Evolutionary conservation across 2,329 filamentous ascomycete genomes (phyloP).

Genomic region (Talaromyces albobiverticillius): DNA sequence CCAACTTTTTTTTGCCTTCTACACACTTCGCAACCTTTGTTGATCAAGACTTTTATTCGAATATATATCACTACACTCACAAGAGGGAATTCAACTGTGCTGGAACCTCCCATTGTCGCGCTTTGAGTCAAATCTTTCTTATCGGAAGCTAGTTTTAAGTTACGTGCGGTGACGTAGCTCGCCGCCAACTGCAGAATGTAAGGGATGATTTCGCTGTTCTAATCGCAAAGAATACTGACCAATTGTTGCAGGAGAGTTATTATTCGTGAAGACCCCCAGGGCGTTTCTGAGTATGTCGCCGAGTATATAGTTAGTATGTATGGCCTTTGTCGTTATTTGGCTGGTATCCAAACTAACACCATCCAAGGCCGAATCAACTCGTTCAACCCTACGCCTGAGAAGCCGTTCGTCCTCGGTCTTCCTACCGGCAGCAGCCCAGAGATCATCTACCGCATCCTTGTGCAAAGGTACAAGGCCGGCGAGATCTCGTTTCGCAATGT

Average conservation of each 20-base stretch:
- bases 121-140: conserved; percentile 4
- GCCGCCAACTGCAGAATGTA: conserved; percentile 14
- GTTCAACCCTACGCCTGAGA: conserved; percentile 68
- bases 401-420: conserved; percentile 78
- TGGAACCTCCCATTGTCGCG: neutral
- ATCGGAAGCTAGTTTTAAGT: conserved; percentile 13
- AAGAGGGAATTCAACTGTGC: neutral
- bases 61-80: neutral
- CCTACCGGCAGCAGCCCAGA: conserved; percentile 81
- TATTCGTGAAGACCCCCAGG: conserved; percentile 68
- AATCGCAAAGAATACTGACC: neutral
- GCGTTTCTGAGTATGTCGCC: conserved; percentile 72
- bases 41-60: neutral
- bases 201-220: neutral
- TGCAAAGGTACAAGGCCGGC: conserved; percentile 45
- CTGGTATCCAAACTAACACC: conserved; percentile 8
- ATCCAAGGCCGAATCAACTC: conserved; percentile 69
- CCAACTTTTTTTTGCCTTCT: conserved; percentile 1
- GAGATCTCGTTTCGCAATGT: conserved; percentile 83
- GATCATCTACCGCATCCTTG: conserved; percentile 72
- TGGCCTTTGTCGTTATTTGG: conserved; percentile 5
- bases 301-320: conserved; percentile 71
- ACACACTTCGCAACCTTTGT: neutral
- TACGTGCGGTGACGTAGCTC: conserved; percentile 13
- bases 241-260: conserved; percentile 68